A percentile compares a stretch with the other conserved stretches of the same genome.
Conservation (phyloP, 2,329 filamentous ascomycete species). For the Parascedosporium putredinis region DNA sequence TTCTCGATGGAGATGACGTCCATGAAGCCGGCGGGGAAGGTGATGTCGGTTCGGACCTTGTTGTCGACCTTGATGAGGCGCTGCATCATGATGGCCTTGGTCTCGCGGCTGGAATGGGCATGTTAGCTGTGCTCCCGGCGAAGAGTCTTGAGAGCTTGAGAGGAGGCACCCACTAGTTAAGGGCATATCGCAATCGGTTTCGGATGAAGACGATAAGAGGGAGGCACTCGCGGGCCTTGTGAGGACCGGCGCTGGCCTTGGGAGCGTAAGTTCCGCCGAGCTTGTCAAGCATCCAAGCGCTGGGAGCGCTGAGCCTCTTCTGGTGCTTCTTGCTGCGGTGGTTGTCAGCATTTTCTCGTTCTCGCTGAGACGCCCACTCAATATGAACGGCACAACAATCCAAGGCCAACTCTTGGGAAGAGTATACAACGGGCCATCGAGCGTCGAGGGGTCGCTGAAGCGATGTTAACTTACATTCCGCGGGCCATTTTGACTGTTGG, state of each 20-base stretch:
- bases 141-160: neutral
- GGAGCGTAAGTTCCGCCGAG: constrained; percentile 82
- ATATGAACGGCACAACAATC: no score
- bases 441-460: constrained; percentile 3
- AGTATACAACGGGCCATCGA: no score
- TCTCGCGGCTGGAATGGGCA: constrained; percentile 56
- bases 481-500: constrained; percentile 48
- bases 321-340: constrained; percentile 88
- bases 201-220: constrained; percentile 98
- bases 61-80: constrained; percentile 98
- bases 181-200: constrained; percentile 95
- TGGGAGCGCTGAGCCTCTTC: constrained; percentile 98
- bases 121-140: no score
- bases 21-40: constrained; percentile 98
- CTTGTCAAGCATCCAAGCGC: constrained; percentile 99
- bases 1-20: constrained; percentile 99
- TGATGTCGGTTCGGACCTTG: constrained; percentile 98
- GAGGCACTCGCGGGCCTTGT: constrained; percentile 99
- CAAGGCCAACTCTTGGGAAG: no score
- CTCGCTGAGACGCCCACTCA: no score
- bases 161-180: constrained; percentile 54
- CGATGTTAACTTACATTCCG: constrained; percentile 50
- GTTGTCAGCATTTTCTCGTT: no score
- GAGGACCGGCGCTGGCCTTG: constrained; percentile 63
- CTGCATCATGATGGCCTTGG: constrained; percentile 97